Base-by-base conservation (phyloP, 1,139 yeast genomes). In the Lodderomyces parapsilosis region DNA sequence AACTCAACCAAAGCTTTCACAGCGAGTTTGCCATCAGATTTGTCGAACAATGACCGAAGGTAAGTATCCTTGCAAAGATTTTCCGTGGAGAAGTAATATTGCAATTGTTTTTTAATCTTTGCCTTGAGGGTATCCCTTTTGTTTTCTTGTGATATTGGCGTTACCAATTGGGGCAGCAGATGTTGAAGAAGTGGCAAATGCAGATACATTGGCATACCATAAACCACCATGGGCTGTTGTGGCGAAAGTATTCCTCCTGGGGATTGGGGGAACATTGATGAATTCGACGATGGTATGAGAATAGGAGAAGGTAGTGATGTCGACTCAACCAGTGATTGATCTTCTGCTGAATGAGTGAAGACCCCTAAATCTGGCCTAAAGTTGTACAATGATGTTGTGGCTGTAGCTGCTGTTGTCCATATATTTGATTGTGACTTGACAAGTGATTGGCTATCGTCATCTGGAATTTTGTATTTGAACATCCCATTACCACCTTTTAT, bases 11-110 rank as follows among this genome's bases (percentile, higher is more conserved):
- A 47, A 28, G 48, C 50, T 10, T 38, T 25, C 30, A 62, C 37
- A 10, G 43, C 37, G 6, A 63, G 52, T 0, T 50, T 49, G 2
- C 67, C 67, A 36, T 54, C 49, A 1, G 32, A 32, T 11, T 38
- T 43, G 44, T 54, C 46, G 41, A 63, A 55, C 40, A 58, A 46
- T 0, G 55, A 49, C 25, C 63, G 42, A 17, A 63, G 54, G 43
- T 57, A 57, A 20, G 43, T 45, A 43, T 63, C 67, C 39, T 57
- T 59, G 44, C 57, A 48, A 39, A 63, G 52, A 43, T 63, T 63
- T 39, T 54, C 56, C 1, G 57, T 48, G 6, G 66, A 62, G 38
- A 63, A 61, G 45, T 62, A 62, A 44, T 60, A 59, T 11, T 44
- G 46, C 19, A 62, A 41, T 43, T 61, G 65, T 13, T 46, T 33